Evolutionary conservation across 257 asterid genomes (phyloP).

Genomic region (Gentiana straminea): DNA sequence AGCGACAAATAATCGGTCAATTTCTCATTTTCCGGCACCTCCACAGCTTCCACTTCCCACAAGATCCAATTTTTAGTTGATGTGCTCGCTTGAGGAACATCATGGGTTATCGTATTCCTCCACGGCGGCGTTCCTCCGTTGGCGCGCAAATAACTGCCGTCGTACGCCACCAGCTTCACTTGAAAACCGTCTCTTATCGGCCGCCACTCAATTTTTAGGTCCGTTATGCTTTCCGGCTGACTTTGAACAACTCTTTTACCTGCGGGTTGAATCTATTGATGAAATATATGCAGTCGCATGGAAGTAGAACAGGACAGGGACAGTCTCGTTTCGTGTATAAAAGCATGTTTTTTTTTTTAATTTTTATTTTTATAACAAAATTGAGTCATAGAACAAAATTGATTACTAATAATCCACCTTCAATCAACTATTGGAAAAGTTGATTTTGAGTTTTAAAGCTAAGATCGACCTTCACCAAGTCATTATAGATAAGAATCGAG

Average conservation of each 20-base stretch:
- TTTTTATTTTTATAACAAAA: too few species aligned
- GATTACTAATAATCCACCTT: too few species aligned
- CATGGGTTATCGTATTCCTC: constrained; percentile 82
- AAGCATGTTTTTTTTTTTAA: too few species aligned
- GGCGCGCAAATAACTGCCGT: constrained; percentile 64
- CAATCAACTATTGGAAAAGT: too few species aligned
- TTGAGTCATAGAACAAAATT: too few species aligned
- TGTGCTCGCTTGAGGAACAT: constrained; percentile 30
- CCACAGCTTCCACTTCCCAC: constrained; percentile 71
- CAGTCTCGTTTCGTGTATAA: too few species aligned
- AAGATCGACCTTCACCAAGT: too few species aligned
- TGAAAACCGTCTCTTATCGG: constrained; percentile 80
- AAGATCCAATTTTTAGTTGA: constrained; percentile 54
- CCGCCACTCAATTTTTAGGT: constrained; percentile 53
- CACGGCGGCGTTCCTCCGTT: constrained; percentile 98
- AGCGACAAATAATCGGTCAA: constrained; percentile 53
- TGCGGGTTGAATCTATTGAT: too few species aligned
- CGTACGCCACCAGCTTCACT: constrained; percentile 45
- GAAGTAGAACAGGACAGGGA: too few species aligned
- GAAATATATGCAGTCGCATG: too few species aligned
- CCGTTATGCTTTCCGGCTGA: constrained; percentile 26
- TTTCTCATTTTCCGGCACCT: constrained; percentile 66
- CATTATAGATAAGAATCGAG: too few species aligned
- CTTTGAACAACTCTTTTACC: constrained; percentile 60
- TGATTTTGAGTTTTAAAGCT: too few species aligned